These are phyloP conservation scores for Sporobolomyces roseus DNA, from an alignment of 768 basidiomycete species.

Conservation along the genomic window DNA sequence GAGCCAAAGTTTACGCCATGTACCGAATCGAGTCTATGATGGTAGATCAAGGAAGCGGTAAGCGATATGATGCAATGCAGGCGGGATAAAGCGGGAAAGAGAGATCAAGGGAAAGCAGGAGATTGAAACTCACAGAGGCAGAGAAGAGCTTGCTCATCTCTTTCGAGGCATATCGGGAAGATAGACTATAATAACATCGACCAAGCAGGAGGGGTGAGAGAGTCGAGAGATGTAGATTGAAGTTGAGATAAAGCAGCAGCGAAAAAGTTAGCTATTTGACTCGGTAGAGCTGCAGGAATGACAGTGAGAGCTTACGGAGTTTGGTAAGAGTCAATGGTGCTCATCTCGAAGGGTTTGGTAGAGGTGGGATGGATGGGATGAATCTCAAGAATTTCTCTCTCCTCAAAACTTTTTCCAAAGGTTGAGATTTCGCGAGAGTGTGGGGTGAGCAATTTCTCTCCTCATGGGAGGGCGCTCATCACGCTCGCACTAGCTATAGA, in stretches of 20 bases:
- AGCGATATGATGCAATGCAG: background rate
- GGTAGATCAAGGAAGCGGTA: background rate
- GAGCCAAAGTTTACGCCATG: conserved; percentile 93
- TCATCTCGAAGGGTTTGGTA: conserved; percentile 5
- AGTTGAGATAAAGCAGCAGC: background rate
- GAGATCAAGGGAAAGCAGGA: background rate
- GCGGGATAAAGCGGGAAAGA: background rate
- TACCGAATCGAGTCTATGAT: conserved; percentile 80
- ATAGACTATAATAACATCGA: conserved; percentile 31
- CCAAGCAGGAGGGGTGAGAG: background rate
- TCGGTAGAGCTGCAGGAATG: background rate
- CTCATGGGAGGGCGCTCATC: no score
- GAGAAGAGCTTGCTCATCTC: conserved; percentile 98
- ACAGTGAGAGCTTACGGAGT: conserved; percentile 39
- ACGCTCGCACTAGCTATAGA: no score
- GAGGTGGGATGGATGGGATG: background rate
- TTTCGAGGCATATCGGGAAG: conserved; percentile 95
- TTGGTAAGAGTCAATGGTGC: conserved; percentile 41
- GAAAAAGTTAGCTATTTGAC: background rate
- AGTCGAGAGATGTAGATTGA: background rate
- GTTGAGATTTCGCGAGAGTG: no score
- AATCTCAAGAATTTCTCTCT: no score
- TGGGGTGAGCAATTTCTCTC: no score
- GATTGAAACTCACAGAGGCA: conserved; percentile 60
- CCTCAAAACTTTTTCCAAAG: no score